Conservation (phyloP, 2,329 filamentous ascomycete species). For the Diaporthe vexans region DNA sequence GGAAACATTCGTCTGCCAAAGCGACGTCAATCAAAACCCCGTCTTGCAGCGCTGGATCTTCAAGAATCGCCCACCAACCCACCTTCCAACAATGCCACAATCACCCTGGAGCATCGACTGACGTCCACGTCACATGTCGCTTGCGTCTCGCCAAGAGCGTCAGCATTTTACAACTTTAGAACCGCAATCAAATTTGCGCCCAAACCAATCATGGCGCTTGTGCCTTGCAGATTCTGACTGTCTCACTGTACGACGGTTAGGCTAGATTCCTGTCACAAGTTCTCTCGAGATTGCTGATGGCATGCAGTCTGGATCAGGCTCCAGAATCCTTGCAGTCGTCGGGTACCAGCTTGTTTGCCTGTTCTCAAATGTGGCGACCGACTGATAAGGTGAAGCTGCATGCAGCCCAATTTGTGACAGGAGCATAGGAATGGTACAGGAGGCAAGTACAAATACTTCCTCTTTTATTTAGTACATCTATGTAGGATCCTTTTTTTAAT, state of each 20-base stretch:
- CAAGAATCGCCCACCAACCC: background rate
- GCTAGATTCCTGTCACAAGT: background rate
- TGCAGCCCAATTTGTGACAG: too few species aligned
- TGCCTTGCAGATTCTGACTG: background rate
- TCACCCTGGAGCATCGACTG: too few species aligned
- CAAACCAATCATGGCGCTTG: too few species aligned
- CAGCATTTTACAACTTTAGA: too few species aligned
- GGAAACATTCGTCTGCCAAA: background rate
- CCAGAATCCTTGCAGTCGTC: background rate
- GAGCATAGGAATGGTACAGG: background rate
- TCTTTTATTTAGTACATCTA: background rate
- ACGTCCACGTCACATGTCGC: background rate
- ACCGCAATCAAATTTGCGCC: too few species aligned
- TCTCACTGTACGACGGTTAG: background rate
- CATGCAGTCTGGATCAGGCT: too few species aligned
- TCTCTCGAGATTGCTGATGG: background rate
- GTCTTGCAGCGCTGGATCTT: background rate
- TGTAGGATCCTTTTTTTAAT: background rate
- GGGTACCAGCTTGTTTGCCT: accelerated
- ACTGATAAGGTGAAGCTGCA: background rate
- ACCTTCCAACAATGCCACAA: background rate
- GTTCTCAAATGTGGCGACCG: background rate
- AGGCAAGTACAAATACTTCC: background rate
- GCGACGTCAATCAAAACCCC: background rate
- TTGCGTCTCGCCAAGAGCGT: background rate